phyloP scores from a whole-genome alignment of 768 basidiomycete genomes.

The Boletus subparvulus region DNA sequence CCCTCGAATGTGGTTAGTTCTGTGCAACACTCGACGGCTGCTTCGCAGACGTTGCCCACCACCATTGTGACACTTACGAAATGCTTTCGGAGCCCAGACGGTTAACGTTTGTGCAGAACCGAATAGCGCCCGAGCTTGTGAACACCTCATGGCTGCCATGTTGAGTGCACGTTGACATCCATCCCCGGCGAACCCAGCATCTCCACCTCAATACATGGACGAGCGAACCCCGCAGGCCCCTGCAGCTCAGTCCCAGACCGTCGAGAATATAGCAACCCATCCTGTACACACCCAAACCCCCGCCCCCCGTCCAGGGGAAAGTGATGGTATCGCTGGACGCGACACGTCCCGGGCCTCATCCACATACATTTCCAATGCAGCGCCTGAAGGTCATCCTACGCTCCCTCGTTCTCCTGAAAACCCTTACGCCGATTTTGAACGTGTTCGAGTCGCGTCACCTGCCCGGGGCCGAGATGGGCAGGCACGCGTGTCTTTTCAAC shows the following conservation, averaged over 20 bases:
- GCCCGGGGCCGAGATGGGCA: slow-evolving; percentile 20
- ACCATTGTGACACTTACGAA: too few species aligned
- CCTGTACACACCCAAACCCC: slow-evolving; percentile 5
- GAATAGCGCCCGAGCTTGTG: too few species aligned
- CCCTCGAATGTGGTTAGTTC: too few species aligned
- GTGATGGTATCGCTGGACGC: neutral
- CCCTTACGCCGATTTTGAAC: slow-evolving; percentile 11
- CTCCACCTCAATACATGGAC: slow-evolving; percentile 17
- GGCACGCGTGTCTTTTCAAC: slow-evolving; percentile 14
- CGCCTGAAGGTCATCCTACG: slow-evolving; percentile 4
- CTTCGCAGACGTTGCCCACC: too few species aligned
- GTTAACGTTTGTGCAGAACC: too few species aligned
- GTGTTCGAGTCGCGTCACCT: neutral
- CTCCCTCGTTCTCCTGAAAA: neutral
- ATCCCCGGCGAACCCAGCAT: neutral
- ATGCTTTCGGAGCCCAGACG: too few species aligned
- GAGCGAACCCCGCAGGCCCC: neutral
- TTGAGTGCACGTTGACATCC: neutral
- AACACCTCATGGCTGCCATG: slow-evolving; percentile 7
- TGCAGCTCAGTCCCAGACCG: neutral
- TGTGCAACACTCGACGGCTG: too few species aligned
- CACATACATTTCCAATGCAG: slow-evolving; percentile 1
- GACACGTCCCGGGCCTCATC: slow-evolving; percentile 3
- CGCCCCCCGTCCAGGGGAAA: neutral
- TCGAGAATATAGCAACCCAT: neutral